Conservation (phyloP, 179 eudicot species). For the Beta lomatogona region DNA sequence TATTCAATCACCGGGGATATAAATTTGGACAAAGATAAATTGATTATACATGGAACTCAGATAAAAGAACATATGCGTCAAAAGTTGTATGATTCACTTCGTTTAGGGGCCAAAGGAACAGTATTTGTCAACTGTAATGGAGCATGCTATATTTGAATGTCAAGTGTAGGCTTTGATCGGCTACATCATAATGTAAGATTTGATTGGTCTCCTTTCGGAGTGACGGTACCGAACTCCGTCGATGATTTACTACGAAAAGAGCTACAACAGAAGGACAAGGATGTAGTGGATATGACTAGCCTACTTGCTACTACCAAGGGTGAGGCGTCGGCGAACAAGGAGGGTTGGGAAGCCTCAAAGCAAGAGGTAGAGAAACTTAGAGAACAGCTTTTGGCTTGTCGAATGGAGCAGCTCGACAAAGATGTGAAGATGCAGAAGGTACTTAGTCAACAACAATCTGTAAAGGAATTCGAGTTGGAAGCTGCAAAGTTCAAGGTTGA, state of each 20-base stretch:
- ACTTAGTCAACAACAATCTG: background rate
- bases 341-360: conserved; percentile 16
- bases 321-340: background rate
- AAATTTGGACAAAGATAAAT: conserved; percentile 19
- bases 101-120: background rate
- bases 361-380: conserved; percentile 13
- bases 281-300: background rate
- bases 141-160: conserved; percentile 9
- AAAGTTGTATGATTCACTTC: conserved; percentile 25
- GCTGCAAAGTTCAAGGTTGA: too few species aligned
- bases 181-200: background rate
- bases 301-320: too few species aligned
- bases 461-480: too few species aligned
- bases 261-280: conserved; percentile 16
- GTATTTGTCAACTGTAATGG: conserved; percentile 30
- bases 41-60: conserved; percentile 24
- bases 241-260: conserved; percentile 10
- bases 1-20: background rate
- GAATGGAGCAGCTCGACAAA: background rate
- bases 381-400: background rate
- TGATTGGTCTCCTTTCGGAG: too few species aligned
- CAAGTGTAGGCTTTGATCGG: background rate
- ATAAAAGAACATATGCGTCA: conserved; percentile 18
- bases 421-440: conserved; percentile 6
- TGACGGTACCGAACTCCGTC: conserved; percentile 11